Evolutionary conservation across 164 flowering plant species (phyloP), one percentile per base, ranked within the genome.

Genomic region (Warburgia ugandensis): DNA sequence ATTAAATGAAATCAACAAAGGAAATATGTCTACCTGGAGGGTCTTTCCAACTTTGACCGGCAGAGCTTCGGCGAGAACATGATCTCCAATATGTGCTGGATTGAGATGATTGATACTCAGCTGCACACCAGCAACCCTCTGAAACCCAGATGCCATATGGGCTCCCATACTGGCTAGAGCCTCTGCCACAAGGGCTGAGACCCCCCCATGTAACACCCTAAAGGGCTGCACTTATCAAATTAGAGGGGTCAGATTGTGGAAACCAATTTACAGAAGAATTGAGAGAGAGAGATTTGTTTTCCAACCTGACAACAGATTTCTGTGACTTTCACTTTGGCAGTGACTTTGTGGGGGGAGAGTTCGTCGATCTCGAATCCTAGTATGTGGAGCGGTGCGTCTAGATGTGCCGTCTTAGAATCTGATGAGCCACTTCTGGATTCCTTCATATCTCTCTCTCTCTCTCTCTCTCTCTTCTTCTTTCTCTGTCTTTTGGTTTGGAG

Each of bases 181-280:
- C 74, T 91, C 96, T 3, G 95, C 76, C 25, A 91, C 72, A 54
- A 91, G 55, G 1, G 98, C 98, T 16, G 91, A 88, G 3, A 88
- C 84, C 12, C 98, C 98, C 0, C 96, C 98, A 48, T 87, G 95
- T 27, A 87, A 67, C 62, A 83, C 88, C 72, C 77, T 77, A 71
- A 83, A 87, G 5, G 90, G 92, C 95, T 69, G 29, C 19, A n/a
- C n/a, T 33, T 19, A 28, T 29, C 10, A 20, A 2, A 22, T 23
- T 19, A 22, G 2, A 20, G 17, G 8, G 13, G 23, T 14, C 30
- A n/a, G 6, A 11, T 7, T 7, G 37, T 16, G 43, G 4, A 37
- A 28, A 17, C 2, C 21, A 23, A 28, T n/a, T 3, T 5, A 14
- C 6, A 33, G 23, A 13, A 10, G 10, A 8, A 44, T 17, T 9